Evolutionary conservation across 306 rosid species (phyloP).

Genomic region (Cicer judaicum): DNA sequence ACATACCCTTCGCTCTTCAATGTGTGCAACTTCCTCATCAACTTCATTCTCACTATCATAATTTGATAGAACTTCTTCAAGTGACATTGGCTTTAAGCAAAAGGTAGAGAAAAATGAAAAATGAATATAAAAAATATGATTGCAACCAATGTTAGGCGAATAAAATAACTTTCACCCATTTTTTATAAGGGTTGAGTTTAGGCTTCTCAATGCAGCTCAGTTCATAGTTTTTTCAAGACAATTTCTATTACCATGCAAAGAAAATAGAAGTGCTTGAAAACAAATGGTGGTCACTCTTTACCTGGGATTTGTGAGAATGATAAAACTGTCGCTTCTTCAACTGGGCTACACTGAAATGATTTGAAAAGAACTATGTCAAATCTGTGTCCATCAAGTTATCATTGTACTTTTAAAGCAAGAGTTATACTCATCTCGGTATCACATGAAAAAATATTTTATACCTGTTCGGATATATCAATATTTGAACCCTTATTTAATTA

Average conservation of each 20-base stretch:
- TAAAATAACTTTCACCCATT: too few relatives aligned
- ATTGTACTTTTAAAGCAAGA: constrained; percentile 11
- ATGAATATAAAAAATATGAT: constrained; percentile 20
- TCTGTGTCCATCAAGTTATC: constrained; percentile 22
- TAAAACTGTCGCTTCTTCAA: constrained; percentile 69
- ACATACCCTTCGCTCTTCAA: constrained; percentile 76
- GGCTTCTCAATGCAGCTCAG: constrained; percentile 14
- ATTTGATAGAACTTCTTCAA: constrained; percentile 68
- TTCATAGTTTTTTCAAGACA: constrained; percentile 19
- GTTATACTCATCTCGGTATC: constrained; percentile 22
- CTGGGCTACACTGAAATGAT: constrained; percentile 63
- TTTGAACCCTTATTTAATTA: neutral
- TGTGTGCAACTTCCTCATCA: constrained; percentile 71
- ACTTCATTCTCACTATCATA: constrained; percentile 90
- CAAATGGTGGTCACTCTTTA: constrained; percentile 42
- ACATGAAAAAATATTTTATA: neutral
- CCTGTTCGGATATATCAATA: neutral
- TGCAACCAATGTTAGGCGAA: neutral
- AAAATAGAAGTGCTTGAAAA: constrained; percentile 39
- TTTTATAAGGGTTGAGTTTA: constrained; percentile 2
- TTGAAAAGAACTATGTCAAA: constrained; percentile 40
- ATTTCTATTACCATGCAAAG: constrained; percentile 9
- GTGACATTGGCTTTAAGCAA: constrained; percentile 72
- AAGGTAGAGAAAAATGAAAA: constrained; percentile 36
- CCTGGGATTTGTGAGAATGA: constrained; percentile 91